A percentile compares a stretch with the other conserved stretches of the same genome.
phyloP scores from a whole-genome alignment of 2,329 filamentous ascomycete species.

The Microcera coccophila region DNA sequence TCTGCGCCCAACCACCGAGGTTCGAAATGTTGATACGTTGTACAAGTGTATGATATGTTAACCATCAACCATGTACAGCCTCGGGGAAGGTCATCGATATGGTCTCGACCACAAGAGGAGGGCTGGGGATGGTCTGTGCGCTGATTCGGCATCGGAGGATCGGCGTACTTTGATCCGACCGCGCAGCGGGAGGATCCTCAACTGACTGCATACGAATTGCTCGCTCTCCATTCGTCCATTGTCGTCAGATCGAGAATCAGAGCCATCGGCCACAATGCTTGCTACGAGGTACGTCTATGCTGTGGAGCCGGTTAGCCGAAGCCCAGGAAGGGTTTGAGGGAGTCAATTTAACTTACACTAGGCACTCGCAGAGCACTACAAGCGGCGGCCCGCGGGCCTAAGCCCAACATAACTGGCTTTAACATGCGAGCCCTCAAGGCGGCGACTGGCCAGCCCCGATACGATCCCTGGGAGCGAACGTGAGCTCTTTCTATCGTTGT shows the following conservation, averaged over 20 bases:
- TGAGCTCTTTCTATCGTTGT: constrained; percentile 34
- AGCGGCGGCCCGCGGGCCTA: constrained; percentile 47
- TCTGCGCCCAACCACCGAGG: too few relatives aligned
- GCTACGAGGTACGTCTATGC: constrained; percentile 34
- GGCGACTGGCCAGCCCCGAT: constrained; percentile 59
- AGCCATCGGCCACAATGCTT: constrained; percentile 35
- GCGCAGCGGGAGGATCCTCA: constrained; percentile 1
- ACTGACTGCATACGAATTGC: constrained; percentile 23
- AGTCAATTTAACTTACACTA: constrained; percentile 1
- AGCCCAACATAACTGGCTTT: constrained; percentile 87
- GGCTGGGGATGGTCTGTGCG: constrained; percentile 18
- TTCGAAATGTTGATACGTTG: not conserved
- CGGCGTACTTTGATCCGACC: constrained; percentile 24
- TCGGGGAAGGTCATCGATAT: constrained; percentile 3
- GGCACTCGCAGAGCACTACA: constrained; percentile 41
- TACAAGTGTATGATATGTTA: not conserved
- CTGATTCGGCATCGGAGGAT: constrained; percentile 12
- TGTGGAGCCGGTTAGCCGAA: not conserved
- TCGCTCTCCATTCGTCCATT: constrained; percentile 29
- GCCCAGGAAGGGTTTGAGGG: not conserved
- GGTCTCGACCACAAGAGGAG: not conserved
- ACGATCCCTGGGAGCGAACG: constrained; percentile 65
- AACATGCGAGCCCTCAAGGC: constrained; percentile 76
- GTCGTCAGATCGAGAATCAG: constrained; percentile 25
- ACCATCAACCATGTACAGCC: constrained; percentile 4